Base-by-base conservation (phyloP, 2,329 filamentous ascomycete species). In the Alternaria panax region DNA sequence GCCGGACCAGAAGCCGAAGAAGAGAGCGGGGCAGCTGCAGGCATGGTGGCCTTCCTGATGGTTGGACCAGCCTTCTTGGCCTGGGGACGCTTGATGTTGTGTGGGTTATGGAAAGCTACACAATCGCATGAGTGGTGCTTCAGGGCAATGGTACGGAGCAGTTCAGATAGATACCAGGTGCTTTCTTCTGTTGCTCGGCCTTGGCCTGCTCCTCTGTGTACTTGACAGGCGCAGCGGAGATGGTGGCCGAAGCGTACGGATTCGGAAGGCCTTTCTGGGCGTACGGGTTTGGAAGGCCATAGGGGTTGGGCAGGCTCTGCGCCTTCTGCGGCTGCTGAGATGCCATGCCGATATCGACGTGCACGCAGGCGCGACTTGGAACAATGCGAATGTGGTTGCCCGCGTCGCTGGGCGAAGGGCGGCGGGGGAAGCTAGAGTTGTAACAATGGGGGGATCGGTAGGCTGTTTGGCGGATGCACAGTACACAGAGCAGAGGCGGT, bases 21-120 rank as follows among this genome's bases (percentile, higher is more conserved):
- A 27, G 63, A 60, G 30, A 55, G 59, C n/a, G 68, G 58, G 40
- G 63, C 56, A 12, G 62, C 57, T 9, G 51, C 51, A n/a, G 71
- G 63, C 67, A 72, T 66, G 36, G 57, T 32, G 7, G 70, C 68
- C 62, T 66, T 76, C 62, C 73, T 75, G 42, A 66, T 54, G 32
- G 42, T 47, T 25, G 60, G 41, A 3, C 60, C 64, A 40, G 60
- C 48, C 50, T 67, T 69, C 59, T 75, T 76, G 20, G 72, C 62
- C 59, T 74, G 68, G 9, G 74, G 74, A 30, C 74, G 74, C 51
- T 73, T 74, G 64, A 76, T 75, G 41, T 62, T 58, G 60, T 75
- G 71, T 38, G 74, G 74, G 38, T 73, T 75, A 52, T 73, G 70
- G 52, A 75, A 75, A 60, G 65, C 74, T 76, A 60, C 52, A 66